phyloP scores from a whole-genome alignment of 2,329 filamentous ascomycete species.

The Chaetomium sp. region DNA sequence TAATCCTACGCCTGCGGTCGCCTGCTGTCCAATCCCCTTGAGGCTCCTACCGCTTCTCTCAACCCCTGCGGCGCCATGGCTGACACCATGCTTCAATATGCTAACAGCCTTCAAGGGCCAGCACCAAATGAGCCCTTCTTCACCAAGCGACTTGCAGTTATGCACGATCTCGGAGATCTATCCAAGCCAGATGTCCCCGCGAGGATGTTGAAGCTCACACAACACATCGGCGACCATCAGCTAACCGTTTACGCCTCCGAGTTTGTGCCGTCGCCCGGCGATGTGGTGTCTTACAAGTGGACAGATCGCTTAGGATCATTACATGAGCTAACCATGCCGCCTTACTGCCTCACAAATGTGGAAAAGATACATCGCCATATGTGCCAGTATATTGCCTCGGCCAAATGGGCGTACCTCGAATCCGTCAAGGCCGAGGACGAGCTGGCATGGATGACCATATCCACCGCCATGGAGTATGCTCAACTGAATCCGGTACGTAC shows the following conservation, averaged over 20 bases:
- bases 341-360: constrained; percentile 31
- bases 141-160: constrained; percentile 20
- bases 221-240: constrained; percentile 28
- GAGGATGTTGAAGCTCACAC: constrained; percentile 29
- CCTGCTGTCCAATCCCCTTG: background rate
- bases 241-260: constrained; percentile 34
- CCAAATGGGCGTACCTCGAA: constrained; percentile 28
- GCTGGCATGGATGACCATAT: constrained; percentile 29
- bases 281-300: constrained; percentile 32
- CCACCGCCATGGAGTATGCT: constrained; percentile 26
- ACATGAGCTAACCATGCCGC: constrained; percentile 28
- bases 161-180: constrained; percentile 26
- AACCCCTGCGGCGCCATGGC: background rate
- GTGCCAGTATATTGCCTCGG: constrained; percentile 27
- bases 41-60: background rate
- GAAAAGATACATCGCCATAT: constrained; percentile 25
- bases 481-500: constrained; percentile 22
- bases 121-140: constrained; percentile 34
- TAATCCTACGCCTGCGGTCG: background rate
- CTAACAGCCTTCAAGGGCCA: constrained; percentile 24
- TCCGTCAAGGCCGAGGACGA: constrained; percentile 22
- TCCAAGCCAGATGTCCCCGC: constrained; percentile 27
- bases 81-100: background rate
- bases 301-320: constrained; percentile 20
- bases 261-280: constrained; percentile 29